Evolutionary conservation across 2,329 filamentous ascomycete species (phyloP), one percentile per base, ranked within the genome.

Genomic region (Rachicladosporium sp.): DNA sequence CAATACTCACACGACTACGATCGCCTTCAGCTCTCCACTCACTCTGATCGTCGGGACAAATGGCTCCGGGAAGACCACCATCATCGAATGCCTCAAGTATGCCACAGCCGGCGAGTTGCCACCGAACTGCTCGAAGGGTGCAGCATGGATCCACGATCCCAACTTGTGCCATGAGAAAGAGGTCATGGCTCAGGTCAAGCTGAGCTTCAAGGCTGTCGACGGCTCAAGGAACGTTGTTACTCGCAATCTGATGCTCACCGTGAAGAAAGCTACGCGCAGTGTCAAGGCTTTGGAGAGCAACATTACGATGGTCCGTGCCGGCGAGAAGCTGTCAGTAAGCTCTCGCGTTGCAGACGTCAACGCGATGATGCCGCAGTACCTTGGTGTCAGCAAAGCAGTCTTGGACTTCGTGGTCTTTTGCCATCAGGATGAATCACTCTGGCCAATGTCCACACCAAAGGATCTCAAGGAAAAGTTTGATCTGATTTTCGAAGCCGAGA

Each of bases 21-120:
- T 96, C 46, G 73, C 82, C 50, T 96, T 98, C 60, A 79, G 87
- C 48, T 82, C 84, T 1, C 93, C 91, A 19, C 72, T 98, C 41
- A 98, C 91, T 9, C 73, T 98, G 46, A 98, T 98, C 50, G 93
- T 98, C 43, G 91, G 91, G 43, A 85, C 87, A 63, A 98, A 98
- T 66, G 91, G 91, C 40, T 96, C 89, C 1, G 91, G 91, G 46
- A 98, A 98, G 67, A 98, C 91, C 68, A 96, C 91, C 42, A 94
- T 98, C 57, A 98, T 98, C 63, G 91, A 98, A 63, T 93, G 87
- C 59, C 81, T 98, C 55, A 95, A 95, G 59, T 98, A 95, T 77
- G 88, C 85, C 38, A 95, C 93, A 11, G 95, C 88, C 6, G 93
- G 91, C 41, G 83, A 93, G 54, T 74, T 93, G 35, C 91, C 91